Evolutionary conservation across 768 basidiomycete species (phyloP).

Genomic region (Paxillus rubicundulus): DNA sequence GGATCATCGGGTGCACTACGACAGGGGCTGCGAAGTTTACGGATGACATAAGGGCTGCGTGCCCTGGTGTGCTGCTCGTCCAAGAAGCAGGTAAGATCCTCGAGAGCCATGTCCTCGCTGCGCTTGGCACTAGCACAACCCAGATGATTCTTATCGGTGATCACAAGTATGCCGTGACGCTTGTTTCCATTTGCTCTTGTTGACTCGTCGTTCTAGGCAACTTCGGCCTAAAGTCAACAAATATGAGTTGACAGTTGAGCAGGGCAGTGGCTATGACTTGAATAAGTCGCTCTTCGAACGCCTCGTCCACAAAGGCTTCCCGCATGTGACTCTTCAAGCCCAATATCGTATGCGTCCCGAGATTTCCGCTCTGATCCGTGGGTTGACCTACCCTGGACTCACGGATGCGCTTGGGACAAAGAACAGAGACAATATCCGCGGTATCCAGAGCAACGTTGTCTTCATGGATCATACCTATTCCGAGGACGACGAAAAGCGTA

Average conservation of each 20-base stretch:
- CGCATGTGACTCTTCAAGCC: slow-evolving; percentile 50
- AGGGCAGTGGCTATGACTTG: slow-evolving; percentile 62
- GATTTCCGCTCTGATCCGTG: slow-evolving; percentile 59
- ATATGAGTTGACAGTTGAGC: slow-evolving; percentile 64
- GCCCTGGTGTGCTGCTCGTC: slow-evolving; percentile 56
- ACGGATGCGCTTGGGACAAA: slow-evolving; percentile 50
- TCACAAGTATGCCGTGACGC: slow-evolving; percentile 52
- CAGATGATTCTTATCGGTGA: slow-evolving; percentile 71
- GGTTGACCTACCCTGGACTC: slow-evolving; percentile 64
- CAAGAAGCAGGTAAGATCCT: slow-evolving; percentile 75
- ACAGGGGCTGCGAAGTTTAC: slow-evolving; percentile 65
- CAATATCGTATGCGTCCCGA: slow-evolving; percentile 79
- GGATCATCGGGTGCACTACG: slow-evolving; percentile 67
- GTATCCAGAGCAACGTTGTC: slow-evolving; percentile 56
- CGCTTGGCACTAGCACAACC: slow-evolving; percentile 43
- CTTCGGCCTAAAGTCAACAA: slow-evolving; percentile 70
- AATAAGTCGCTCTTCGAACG: slow-evolving; percentile 71
- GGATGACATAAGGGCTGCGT: slow-evolving; percentile 42
- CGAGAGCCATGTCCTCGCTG: slow-evolving; percentile 63
- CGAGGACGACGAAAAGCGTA: slow-evolving; percentile 45
- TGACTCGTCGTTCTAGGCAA: slow-evolving; percentile 42
- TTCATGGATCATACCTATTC: slow-evolving; percentile 57
- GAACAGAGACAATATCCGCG: slow-evolving; percentile 50
- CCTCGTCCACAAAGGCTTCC: slow-evolving; percentile 58
- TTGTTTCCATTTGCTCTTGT: background rate